These are phyloP conservation scores for Neofusicoccum sp. DNA, from an alignment of 2,329 filamentous ascomycete genomes.

Conservation along the genomic window DNA sequence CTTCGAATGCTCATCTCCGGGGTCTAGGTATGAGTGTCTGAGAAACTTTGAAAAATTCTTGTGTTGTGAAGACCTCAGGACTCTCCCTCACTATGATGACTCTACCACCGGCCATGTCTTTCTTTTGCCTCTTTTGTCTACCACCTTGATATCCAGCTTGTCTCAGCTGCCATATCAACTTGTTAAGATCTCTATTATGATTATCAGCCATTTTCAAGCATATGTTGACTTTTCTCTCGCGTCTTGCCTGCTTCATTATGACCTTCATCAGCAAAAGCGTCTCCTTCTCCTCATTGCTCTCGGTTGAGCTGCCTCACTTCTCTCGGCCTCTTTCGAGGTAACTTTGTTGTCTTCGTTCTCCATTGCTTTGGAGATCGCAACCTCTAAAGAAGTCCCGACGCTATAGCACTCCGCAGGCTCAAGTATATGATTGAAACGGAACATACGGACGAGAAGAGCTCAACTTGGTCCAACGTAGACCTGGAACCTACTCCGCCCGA, in stretches of 20 bases:
- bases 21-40: too few relatives aligned
- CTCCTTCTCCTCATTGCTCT: not conserved
- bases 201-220: not conserved
- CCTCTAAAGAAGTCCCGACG: not conserved
- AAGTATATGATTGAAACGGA: not conserved
- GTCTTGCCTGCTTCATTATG: not conserved
- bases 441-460: not conserved
- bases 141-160: not conserved
- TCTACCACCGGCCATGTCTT: not conserved
- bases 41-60: too few relatives aligned
- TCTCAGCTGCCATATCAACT: not conserved
- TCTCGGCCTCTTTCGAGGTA: not conserved
- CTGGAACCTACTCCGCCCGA: conserved; percentile 25
- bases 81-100: too few relatives aligned
- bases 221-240: not conserved
- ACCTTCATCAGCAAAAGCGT: too few relatives aligned
- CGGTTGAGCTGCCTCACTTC: not conserved
- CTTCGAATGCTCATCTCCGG: too few relatives aligned
- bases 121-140: not conserved
- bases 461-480: conserved; percentile 25
- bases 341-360: not conserved
- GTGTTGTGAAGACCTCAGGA: too few relatives aligned
- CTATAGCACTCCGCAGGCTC: not conserved
- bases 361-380: too few relatives aligned
- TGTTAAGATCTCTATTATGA: not conserved